Evolutionary conservation across 306 rosid species (phyloP).

Genomic region (Rosa lucieae): DNA sequence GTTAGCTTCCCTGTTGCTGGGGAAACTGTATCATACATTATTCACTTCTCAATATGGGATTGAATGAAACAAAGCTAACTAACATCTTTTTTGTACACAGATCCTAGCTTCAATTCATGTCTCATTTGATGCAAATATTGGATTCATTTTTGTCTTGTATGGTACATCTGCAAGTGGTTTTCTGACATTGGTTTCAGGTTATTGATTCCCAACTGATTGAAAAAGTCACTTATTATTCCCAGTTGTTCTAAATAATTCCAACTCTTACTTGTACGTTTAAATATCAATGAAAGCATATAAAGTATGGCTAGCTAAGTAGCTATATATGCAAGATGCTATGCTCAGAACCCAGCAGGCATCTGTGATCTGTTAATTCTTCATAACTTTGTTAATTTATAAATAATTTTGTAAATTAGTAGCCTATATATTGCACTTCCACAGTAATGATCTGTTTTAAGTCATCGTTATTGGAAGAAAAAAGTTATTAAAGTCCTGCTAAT

Average conservation of each 20-base stretch:
- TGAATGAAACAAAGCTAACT: background rate
- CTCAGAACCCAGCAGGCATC: constrained; percentile 5
- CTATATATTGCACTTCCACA: background rate
- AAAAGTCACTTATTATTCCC: constrained; percentile 4
- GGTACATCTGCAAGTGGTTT: constrained; percentile 2
- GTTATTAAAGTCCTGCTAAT: background rate
- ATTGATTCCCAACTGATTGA: constrained; percentile 12
- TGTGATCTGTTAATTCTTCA: background rate
- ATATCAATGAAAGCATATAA: background rate
- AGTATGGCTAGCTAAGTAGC: background rate
- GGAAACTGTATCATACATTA: background rate
- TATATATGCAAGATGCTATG: background rate
- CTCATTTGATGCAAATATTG: background rate
- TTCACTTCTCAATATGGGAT: background rate
- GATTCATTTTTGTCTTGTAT: background rate
- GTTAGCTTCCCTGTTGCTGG: background rate
- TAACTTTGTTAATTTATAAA: background rate
- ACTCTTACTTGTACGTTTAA: background rate
- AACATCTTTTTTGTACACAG: background rate
- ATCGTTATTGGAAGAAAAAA: background rate
- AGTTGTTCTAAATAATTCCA: background rate
- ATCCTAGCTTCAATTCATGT: background rate
- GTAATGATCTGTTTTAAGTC: background rate
- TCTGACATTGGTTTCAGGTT: background rate
- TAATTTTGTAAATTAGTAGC: background rate